Evolutionary conservation across 1,139 yeast genomes (phyloP).

Genomic region (Waltiozyma sp.): DNA sequence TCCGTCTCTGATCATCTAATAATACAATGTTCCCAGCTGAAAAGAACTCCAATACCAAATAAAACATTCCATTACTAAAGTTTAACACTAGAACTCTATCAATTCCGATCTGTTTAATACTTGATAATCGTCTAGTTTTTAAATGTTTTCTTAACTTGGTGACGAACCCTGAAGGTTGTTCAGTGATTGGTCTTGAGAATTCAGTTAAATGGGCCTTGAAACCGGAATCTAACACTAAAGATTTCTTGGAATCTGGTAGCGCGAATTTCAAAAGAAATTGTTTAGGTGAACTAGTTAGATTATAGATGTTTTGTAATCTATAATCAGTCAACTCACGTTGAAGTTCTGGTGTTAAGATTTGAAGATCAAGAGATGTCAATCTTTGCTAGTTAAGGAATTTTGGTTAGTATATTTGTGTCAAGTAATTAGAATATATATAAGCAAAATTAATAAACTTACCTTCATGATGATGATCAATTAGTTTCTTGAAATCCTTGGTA

Average conservation of each 20-base stretch:
- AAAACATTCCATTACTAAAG: constrained; percentile 70
- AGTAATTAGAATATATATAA: no score
- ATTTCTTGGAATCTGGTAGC: constrained; percentile 70
- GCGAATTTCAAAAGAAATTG: constrained; percentile 76
- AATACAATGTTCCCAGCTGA: constrained; percentile 88
- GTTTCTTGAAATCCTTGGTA: no score
- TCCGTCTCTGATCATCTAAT: constrained; percentile 56
- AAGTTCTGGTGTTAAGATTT: constrained; percentile 60
- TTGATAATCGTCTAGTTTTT: constrained; percentile 67
- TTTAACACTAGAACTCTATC: constrained; percentile 75
- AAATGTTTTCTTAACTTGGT: constrained; percentile 79
- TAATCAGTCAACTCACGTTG: constrained; percentile 43
- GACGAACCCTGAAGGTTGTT: constrained; percentile 76
- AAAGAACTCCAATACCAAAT: constrained; percentile 80
- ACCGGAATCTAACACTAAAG: constrained; percentile 77
- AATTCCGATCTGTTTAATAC: constrained; percentile 59
- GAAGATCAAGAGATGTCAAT: constrained; percentile 73
- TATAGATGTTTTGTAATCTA: constrained; percentile 78
- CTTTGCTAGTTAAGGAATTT: no score
- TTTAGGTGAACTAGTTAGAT: constrained; percentile 58
- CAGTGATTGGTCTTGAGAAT: constrained; percentile 70
- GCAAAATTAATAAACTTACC: no score
- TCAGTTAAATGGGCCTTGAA: constrained; percentile 70
- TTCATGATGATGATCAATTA: no score
- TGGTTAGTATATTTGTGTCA: no score